These are phyloP conservation scores for Tuber microsphaerosporum DNA, from an alignment of 495 filamentous ascomycete genomes.

Conservation along the genomic window DNA sequence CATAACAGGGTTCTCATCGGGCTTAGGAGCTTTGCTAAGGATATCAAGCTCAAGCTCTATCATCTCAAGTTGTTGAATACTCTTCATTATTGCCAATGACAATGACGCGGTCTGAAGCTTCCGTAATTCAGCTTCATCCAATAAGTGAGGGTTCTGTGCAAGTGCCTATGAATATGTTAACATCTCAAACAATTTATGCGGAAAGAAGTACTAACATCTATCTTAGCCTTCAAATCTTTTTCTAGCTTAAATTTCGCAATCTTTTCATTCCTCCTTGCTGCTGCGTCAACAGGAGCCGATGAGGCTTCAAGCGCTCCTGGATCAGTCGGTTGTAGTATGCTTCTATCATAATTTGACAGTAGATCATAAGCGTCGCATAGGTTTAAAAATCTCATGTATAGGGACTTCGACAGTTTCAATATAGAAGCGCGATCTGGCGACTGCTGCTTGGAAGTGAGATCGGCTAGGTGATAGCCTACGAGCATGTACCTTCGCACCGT, in stretches of 20 bases:
- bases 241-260: conserved; percentile 79
- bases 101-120: conserved; percentile 69
- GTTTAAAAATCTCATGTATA: conserved; percentile 70
- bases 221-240: conserved; percentile 74
- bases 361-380: conserved; percentile 71
- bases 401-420: conserved; percentile 56
- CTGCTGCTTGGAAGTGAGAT: conserved; percentile 56
- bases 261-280: conserved; percentile 68
- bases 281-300: conserved; percentile 54
- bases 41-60: conserved; percentile 77
- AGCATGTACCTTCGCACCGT: conserved; percentile 54
- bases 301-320: conserved; percentile 7
- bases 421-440: conserved; percentile 54
- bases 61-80: conserved; percentile 77
- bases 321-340: conserved; percentile 52
- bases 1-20: conserved; percentile 40
- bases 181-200: background rate
- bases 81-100: conserved; percentile 63
- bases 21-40: conserved; percentile 61
- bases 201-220: conserved; percentile 53
- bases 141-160: conserved; percentile 49
- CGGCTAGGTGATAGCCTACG: conserved; percentile 61
- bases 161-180: conserved; percentile 45
- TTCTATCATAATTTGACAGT: conserved; percentile 58
- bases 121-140: conserved; percentile 71